Conservation (phyloP, 1,284 basidiomycete genomes). For the Singerocomus inundabilis region DNA sequence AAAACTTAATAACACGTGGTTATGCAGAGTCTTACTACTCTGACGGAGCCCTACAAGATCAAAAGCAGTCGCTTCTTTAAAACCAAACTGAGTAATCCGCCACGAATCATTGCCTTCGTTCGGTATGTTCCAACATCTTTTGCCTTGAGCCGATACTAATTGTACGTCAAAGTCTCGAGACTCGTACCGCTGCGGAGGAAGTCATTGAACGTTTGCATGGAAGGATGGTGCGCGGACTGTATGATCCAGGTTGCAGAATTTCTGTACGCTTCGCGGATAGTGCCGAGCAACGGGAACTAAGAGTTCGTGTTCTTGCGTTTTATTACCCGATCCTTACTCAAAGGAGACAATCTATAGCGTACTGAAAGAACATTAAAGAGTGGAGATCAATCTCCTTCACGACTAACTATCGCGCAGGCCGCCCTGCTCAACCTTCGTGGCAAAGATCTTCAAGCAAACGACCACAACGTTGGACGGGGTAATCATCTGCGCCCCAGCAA, state of each 20-base stretch:
- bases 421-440: slow-evolving; percentile 71
- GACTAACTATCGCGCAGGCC: slow-evolving; percentile 73
- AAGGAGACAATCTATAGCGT: slow-evolving; percentile 33
- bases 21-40: slow-evolving; percentile 51
- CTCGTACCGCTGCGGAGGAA: slow-evolving; percentile 64
- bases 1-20: background rate
- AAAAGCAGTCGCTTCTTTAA: slow-evolving; percentile 73
- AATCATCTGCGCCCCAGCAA: slow-evolving; percentile 6
- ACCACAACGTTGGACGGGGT: background rate
- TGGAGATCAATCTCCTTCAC: slow-evolving; percentile 57
- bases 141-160: background rate
- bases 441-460: slow-evolving; percentile 43
- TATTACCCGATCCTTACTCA: background rate
- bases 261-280: slow-evolving; percentile 74
- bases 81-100: slow-evolving; percentile 68
- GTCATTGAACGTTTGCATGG: slow-evolving; percentile 72
- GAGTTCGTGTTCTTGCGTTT: slow-evolving; percentile 34
- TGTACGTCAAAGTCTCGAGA: slow-evolving; percentile 53
- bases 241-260: slow-evolving; percentile 67
- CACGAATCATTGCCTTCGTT: slow-evolving; percentile 74
- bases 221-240: slow-evolving; percentile 72
- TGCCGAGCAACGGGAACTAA: slow-evolving; percentile 46
- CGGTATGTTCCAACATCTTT: slow-evolving; percentile 43
- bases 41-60: slow-evolving; percentile 63
- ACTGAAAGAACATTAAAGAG: slow-evolving; percentile 48